Percentiles rank a stretch among this genome's conserved stretches.
phyloP scores from a whole-genome alignment of 139 green algal species.

The Picocystis salinarum region DNA sequence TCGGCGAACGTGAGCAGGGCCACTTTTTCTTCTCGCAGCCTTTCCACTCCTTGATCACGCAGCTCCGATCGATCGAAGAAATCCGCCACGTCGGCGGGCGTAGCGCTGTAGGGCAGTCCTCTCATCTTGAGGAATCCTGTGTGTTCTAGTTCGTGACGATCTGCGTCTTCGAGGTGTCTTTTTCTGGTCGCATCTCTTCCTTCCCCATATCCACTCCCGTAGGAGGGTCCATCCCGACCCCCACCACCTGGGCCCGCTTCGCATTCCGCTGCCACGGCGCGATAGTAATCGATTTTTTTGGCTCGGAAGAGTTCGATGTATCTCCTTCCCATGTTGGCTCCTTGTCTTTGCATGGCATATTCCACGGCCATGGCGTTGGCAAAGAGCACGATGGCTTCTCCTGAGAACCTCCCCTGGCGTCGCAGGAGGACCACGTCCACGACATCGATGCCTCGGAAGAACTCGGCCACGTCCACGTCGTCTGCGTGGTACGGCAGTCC shows the following conservation, averaged over 20 bases:
- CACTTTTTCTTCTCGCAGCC: too few relatives aligned
- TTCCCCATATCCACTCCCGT: conserved; percentile 8
- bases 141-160: neutral
- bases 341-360: too few relatives aligned
- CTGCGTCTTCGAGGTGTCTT: neutral
- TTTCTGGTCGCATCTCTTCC: neutral
- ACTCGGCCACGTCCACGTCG: conserved; percentile 15
- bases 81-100: conserved; percentile 41
- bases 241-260: conserved; percentile 1
- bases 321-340: conserved; percentile 50
- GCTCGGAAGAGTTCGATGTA: conserved; percentile 63
- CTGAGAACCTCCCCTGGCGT: conserved; percentile 9
- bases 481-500: conserved; percentile 13
- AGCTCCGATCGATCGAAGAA: too few relatives aligned
- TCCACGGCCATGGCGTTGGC: conserved; percentile 9
- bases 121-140: conserved; percentile 56
- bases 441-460: conserved; percentile 15
- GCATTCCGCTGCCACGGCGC: conserved; percentile 24
- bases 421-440: conserved; percentile 17
- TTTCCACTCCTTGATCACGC: too few relatives aligned
- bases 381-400: conserved; percentile 17
- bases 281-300: conserved; percentile 56
- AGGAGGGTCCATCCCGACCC: conserved; percentile 6
- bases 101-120: conserved; percentile 59
- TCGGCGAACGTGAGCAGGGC: too few relatives aligned